Percentiles rank a stretch among this genome's conserved stretches.
phyloP scores from a whole-genome alignment of 2,329 filamentous ascomycete species.

The Exophiala xenobiotica region DNA sequence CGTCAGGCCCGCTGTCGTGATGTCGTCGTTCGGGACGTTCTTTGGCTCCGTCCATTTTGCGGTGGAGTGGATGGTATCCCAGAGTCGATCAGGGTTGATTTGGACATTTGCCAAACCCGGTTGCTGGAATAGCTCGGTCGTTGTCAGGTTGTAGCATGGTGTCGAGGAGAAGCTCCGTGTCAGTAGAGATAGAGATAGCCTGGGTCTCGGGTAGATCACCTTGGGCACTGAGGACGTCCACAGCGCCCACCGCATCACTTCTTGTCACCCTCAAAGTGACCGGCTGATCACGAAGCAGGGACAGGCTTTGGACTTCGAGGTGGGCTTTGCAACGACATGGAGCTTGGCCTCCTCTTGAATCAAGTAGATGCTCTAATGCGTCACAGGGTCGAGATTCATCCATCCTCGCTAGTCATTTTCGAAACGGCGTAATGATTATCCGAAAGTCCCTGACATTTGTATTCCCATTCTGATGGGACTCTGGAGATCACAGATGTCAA shows the following conservation, averaged over 20 bases:
- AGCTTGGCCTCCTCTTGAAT: no score
- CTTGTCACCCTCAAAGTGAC: neutral
- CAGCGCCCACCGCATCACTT: neutral
- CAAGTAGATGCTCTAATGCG: no score
- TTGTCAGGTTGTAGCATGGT: neutral
- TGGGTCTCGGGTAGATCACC: no score
- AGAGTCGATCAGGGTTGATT: slow-evolving; percentile 18
- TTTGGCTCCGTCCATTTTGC: slow-evolving; percentile 18
- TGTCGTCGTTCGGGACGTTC: slow-evolving; percentile 9
- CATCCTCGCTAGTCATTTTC: no score
- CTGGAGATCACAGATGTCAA: no score
- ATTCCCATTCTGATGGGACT: no score
- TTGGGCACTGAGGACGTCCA: neutral
- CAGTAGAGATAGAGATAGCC: no score
- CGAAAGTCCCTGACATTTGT: no score
- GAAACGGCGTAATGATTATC: no score
- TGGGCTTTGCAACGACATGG: no score
- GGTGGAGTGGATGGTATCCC: slow-evolving; percentile 25
- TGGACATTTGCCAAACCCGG: slow-evolving; percentile 8
- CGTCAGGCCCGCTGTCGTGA: slow-evolving; percentile 17
- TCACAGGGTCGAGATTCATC: no score
- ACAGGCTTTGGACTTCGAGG: no score
- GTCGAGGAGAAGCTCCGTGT: slow-evolving; percentile 10
- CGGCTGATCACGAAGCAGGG: neutral
- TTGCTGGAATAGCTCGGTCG: slow-evolving; percentile 17